phyloP scores from a whole-genome alignment of 305 asterid species.

The Fraxinus nigra region DNA sequence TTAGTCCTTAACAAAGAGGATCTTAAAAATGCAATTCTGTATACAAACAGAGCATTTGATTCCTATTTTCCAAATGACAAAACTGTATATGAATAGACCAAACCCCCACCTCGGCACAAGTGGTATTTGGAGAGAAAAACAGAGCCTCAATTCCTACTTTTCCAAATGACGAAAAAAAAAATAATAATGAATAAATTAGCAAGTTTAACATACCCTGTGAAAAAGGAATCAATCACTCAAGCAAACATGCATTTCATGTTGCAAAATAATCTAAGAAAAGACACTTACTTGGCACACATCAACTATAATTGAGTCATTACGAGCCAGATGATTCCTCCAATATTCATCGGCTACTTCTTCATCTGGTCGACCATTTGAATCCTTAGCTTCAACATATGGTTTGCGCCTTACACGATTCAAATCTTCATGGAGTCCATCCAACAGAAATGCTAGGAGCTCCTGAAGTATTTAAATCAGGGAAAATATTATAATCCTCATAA shows the following conservation, averaged over 20 bases:
- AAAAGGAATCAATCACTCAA: not conserved
- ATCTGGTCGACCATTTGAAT: slow-evolving; percentile 79
- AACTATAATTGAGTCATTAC: slow-evolving; percentile 93
- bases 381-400: slow-evolving; percentile 90
- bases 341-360: slow-evolving; percentile 88
- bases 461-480: slow-evolving; percentile 32
- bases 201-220: not conserved
- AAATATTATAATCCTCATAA: slow-evolving; percentile 15
- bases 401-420: slow-evolving; percentile 90
- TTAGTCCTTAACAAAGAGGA: not conserved
- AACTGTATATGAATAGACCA: not conserved
- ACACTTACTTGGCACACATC: slow-evolving; percentile 86
- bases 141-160: not conserved
- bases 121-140: not conserved
- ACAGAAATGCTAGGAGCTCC: slow-evolving; percentile 92
- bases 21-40: not conserved
- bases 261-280: slow-evolving; percentile 4
- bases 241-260: not conserved
- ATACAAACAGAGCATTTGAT: not conserved
- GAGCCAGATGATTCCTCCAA: slow-evolving; percentile 94
- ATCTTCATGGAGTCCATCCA: slow-evolving; percentile 99
- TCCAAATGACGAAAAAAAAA: not conserved
- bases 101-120: not conserved
- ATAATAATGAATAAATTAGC: not conserved
- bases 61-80: slow-evolving; percentile 7